Conservation (phyloP, 2,329 filamentous ascomycete species). For the Paracoccidioides brasiliensis region DNA sequence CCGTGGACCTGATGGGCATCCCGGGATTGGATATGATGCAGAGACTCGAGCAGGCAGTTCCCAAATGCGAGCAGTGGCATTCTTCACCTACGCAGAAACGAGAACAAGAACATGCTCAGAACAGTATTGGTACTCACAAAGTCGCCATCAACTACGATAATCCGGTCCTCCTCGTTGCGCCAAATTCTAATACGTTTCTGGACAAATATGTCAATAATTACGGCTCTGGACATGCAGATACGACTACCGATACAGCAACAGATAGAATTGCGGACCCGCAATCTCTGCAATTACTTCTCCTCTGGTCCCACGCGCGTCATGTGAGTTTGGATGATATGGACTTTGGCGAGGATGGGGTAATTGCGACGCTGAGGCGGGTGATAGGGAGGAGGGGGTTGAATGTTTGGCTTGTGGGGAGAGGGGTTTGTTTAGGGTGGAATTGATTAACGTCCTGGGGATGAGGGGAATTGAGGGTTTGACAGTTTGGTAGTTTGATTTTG, state of each 20-base stretch:
- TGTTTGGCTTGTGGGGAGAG: slow-evolving; percentile 32
- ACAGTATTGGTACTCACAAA: background rate
- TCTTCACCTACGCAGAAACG: background rate
- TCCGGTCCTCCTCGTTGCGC: slow-evolving; percentile 33
- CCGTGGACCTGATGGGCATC: slow-evolving; percentile 38
- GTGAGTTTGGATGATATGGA: slow-evolving; percentile 41
- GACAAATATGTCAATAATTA: slow-evolving; percentile 22
- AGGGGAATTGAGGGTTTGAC: background rate
- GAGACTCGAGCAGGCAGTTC: slow-evolving; percentile 24
- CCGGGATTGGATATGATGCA: slow-evolving; percentile 28
- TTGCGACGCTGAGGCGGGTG: slow-evolving; percentile 33
- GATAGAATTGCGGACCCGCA: background rate
- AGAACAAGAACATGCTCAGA: slow-evolving; percentile 1
- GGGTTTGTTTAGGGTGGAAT: slow-evolving; percentile 8
- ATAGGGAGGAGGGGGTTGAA: slow-evolving; percentile 36
- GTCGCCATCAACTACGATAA: slow-evolving; percentile 8
- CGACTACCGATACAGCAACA: background rate
- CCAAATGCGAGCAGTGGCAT: slow-evolving; percentile 16
- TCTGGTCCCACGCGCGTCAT: slow-evolving; percentile 35
- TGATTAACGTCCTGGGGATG: background rate
- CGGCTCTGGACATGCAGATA: background rate
- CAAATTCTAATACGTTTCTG: slow-evolving; percentile 31
- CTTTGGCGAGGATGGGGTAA: slow-evolving; percentile 36
- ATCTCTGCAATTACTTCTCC: slow-evolving; percentile 20
- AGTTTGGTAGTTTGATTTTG: background rate